These are phyloP conservation scores for Fusarium buharicum DNA, from an alignment of 2,329 filamentous ascomycete genomes.

Conservation along the genomic window DNA sequence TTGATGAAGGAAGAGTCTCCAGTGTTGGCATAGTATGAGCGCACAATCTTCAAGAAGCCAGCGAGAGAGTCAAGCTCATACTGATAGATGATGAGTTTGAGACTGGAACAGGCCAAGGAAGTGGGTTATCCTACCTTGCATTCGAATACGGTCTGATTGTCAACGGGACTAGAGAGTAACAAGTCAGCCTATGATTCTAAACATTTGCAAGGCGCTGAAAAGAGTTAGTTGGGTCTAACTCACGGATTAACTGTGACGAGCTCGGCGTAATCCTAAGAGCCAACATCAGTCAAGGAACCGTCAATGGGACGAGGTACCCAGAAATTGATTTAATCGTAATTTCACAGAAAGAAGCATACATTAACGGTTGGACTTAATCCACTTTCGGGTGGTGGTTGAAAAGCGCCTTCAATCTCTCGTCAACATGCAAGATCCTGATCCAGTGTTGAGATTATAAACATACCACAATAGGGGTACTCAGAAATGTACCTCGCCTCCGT, in stretches of 20 bases:
- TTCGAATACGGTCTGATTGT: slow-evolving; percentile 25
- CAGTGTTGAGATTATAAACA: neutral
- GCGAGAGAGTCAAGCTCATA: slow-evolving; percentile 27
- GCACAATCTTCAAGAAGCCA: slow-evolving; percentile 22
- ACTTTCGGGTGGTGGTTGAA: slow-evolving; percentile 24
- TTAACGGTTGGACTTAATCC: slow-evolving; percentile 19
- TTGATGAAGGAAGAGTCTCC: slow-evolving; percentile 20
- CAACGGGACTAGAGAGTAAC: slow-evolving; percentile 1
- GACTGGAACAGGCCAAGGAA: accelerated
- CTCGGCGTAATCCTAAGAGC: slow-evolving; percentile 8
- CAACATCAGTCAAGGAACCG: neutral
- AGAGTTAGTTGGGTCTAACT: accelerated
- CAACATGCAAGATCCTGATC: neutral
- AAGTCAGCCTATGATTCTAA: neutral
- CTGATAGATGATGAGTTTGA: neutral
- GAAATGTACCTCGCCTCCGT: slow-evolving; percentile 25
- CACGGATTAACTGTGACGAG: slow-evolving; percentile 20
- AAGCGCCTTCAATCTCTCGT: neutral
- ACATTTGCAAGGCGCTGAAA: too few species aligned
- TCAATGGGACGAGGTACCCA: too few species aligned
- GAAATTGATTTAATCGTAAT: too few species aligned
- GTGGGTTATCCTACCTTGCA: slow-evolving; percentile 3
- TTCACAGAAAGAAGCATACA: neutral
- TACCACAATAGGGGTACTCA: slow-evolving; percentile 25
- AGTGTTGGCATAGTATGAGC: slow-evolving; percentile 22